Evolutionary conservation across 305 asterid genomes (phyloP).

Genomic region (Fraxinus latifolia): DNA sequence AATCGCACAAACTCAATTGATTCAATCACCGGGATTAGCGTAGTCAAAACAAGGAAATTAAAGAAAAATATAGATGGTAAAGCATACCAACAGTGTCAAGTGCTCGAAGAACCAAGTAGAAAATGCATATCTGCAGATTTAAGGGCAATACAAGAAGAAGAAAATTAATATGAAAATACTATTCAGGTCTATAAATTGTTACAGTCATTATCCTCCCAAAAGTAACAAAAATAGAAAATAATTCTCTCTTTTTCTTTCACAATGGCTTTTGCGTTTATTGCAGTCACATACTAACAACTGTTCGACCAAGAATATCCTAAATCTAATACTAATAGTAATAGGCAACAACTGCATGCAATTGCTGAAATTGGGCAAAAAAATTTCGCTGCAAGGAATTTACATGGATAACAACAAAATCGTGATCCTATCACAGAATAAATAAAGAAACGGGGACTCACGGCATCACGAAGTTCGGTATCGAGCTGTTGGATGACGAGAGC

Average conservation of each 20-base stretch:
- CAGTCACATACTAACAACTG: not conserved
- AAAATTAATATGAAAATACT: not conserved
- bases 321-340: not conserved
- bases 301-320: not conserved
- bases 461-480: slow-evolving; percentile 85
- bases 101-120: slow-evolving; percentile 10
- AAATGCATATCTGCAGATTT: slow-evolving; percentile 2
- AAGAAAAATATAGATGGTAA: not conserved
- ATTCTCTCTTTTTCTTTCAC: not conserved
- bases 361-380: not conserved
- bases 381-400: not conserved
- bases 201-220: not conserved
- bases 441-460: slow-evolving; percentile 48
- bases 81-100: slow-evolving; percentile 4
- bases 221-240: not conserved
- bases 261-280: not conserved
- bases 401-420: not conserved
- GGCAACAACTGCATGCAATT: not conserved
- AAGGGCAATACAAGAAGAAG: not conserved
- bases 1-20: not conserved
- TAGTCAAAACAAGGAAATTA: not conserved
- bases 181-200: not conserved
- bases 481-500: slow-evolving; percentile 91
- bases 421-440: not conserved
- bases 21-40: not conserved